Conservation (phyloP, 73 alveolate species). For the Paramecium biaurelia region DNA sequence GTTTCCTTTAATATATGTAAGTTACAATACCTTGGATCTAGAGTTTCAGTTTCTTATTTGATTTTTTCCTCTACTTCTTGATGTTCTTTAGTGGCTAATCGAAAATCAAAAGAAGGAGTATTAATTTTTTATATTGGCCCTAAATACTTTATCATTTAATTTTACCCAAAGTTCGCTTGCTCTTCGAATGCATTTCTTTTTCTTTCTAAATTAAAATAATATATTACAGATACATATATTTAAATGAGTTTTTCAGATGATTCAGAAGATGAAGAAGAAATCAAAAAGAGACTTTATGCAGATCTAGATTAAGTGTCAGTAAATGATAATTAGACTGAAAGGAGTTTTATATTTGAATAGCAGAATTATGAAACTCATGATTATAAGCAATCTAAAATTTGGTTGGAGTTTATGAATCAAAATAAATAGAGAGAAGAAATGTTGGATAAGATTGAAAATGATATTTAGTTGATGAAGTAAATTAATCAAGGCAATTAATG, state of each 20-base stretch:
- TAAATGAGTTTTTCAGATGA: conserved; percentile 12
- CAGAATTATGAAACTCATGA: background rate
- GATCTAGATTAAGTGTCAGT: conserved; percentile 2
- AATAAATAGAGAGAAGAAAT: conserved; percentile 23
- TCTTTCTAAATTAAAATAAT: background rate
- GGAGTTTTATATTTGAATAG: background rate
- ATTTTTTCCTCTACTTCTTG: background rate
- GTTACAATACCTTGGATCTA: conserved; percentile 23
- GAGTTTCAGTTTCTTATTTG: background rate
- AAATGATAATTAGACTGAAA: background rate
- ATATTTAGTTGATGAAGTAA: background rate
- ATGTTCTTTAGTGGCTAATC: background rate
- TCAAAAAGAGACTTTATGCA: background rate
- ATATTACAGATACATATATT: background rate
- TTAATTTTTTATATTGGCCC: conserved; percentile 4
- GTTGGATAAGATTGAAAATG: background rate
- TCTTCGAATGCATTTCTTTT: conserved; percentile 11
- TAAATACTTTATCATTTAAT: background rate
- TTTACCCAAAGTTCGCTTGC: conserved; percentile 7
- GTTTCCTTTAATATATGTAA: background rate
- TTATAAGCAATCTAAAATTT: background rate
- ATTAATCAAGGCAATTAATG: background rate
- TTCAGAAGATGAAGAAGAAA: background rate
- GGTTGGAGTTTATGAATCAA: conserved; percentile 21
- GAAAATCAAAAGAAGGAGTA: background rate